Base-by-base conservation (phyloP, 2,329 filamentous ascomycete species). In the Pseudophaeomoniella oleicola region DNA sequence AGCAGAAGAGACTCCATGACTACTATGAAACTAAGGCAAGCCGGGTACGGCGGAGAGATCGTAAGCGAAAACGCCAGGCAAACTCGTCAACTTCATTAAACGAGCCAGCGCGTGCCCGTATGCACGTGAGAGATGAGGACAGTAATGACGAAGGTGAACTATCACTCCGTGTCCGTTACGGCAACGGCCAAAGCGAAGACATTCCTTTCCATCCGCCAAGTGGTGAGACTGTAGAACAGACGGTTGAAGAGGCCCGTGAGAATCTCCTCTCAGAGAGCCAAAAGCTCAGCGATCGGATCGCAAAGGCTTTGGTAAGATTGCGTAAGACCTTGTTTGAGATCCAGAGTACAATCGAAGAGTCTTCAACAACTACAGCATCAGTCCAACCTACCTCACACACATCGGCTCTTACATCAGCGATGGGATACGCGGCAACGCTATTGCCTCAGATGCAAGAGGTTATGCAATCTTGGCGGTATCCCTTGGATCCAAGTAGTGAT, bases 121-220 rank as follows among this genome's bases (percentile, higher is more conserved):
- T 60, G 34, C 60, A 65, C 42, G 62, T 63, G 34, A 67, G 66
- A 6, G 60, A 62, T 9, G 60, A 58, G 32, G 54, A 53, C 9
- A 46, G 53, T 18, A 47, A 50, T 43, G 57, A 52, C 36, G 57
- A 46, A 19, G 57, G 59, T 27, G 59, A 66, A 11, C 56, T 71
- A 19, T 63, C 72, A 2, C 57, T 78, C 19, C 57, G 69, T 32
- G 66, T 76, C 2, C 66, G 68, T 6, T 76, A 75, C 45, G 64
- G 64, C 9, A 76, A 76, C 46, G 72, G 73, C 1, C 67, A 75
- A 35, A 67, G 63, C 35, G 71, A 75, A 46, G 65, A 76, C 42
- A 68, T 77, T 18, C 61, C 64, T 2, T 59, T 76, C 12, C 55
- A 61, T 13, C 44, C 51, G 4, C 16, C 42, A 5, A 40, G 40